phyloP scores from a whole-genome alignment of 1,284 basidiomycete species.

The Ganoderma meredithae region DNA sequence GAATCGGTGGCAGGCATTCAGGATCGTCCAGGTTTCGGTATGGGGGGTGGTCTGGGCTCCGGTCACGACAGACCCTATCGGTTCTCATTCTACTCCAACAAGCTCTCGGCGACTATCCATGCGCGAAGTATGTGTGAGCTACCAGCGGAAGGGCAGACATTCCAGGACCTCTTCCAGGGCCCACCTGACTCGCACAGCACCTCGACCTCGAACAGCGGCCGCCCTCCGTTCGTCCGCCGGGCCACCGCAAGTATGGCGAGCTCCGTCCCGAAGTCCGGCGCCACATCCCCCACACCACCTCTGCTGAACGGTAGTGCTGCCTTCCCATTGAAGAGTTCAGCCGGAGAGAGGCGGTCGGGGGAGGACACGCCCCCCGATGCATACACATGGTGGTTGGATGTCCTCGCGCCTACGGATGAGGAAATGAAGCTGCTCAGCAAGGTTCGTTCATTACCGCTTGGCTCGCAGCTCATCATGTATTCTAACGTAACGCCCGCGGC shows the following conservation, averaged over 20 bases:
- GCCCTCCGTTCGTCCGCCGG: slow-evolving; percentile 26
- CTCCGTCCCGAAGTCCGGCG: slow-evolving; percentile 24
- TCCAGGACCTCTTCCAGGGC: slow-evolving; percentile 90
- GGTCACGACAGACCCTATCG: slow-evolving; percentile 93
- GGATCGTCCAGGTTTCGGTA: slow-evolving; percentile 16
- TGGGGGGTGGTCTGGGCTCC: slow-evolving; percentile 32
- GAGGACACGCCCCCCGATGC: slow-evolving; percentile 29
- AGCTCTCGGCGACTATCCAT: slow-evolving; percentile 93
- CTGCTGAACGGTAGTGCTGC: slow-evolving; percentile 33
- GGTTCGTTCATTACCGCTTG: slow-evolving; percentile 50
- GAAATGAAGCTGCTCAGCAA: slow-evolving; percentile 98
- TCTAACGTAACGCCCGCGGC: slow-evolving; percentile 9
- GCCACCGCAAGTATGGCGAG: slow-evolving; percentile 21
- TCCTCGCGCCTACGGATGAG: slow-evolving; percentile 94
- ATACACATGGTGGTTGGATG: slow-evolving; percentile 96
- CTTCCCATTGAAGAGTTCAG: neutral
- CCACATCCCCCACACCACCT: slow-evolving; percentile 24
- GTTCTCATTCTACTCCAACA: slow-evolving; percentile 99
- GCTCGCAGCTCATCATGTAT: neutral
- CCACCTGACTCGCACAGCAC: slow-evolving; percentile 24
- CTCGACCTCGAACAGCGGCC: slow-evolving; percentile 23
- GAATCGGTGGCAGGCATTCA: slow-evolving; percentile 24
- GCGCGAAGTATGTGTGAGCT: slow-evolving; percentile 93
- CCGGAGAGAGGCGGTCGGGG: slow-evolving; percentile 28
- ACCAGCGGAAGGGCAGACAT: slow-evolving; percentile 92